A percentile compares a stretch with the other conserved stretches of the same genome.
Conservation (phyloP, 2,329 filamentous ascomycete genomes). For the Verticillium klebahnii region DNA sequence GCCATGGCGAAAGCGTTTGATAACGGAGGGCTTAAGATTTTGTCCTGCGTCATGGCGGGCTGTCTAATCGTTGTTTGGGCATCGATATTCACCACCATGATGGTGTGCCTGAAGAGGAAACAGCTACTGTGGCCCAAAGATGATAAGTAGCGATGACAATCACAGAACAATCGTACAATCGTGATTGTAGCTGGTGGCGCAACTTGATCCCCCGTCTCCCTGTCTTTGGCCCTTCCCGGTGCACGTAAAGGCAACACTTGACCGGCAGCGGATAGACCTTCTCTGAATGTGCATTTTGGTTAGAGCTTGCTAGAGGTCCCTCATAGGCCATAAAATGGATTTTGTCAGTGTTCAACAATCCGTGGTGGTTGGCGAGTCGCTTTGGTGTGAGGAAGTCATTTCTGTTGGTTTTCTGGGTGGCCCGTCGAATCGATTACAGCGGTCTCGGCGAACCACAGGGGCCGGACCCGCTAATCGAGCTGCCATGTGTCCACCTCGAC, state of each 20-base stretch:
- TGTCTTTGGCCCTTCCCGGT: no score
- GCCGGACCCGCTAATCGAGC: background rate
- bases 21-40: constrained; percentile 55
- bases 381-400: background rate
- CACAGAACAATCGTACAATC: no score
- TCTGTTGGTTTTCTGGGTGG: background rate
- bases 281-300: no score
- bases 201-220: no score
- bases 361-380: background rate
- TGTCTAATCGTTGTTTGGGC: constrained; percentile 64
- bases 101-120: constrained; percentile 58
- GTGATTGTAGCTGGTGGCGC: no score
- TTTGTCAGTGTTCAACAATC: no score
- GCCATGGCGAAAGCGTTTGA: constrained; percentile 61
- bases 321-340: no score
- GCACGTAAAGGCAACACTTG: no score
- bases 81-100: constrained; percentile 65
- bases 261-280: no score
- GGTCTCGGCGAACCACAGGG: background rate
- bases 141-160: constrained; percentile 4
- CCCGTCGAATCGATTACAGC: background rate
- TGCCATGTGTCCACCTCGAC: background rate
- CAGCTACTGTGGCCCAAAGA: constrained; percentile 77
- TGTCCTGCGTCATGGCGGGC: constrained; percentile 65
- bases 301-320: no score